These are phyloP conservation scores for Dryas octopetala DNA, from an alignment of 306 rosid species.

Conservation along the genomic window DNA sequence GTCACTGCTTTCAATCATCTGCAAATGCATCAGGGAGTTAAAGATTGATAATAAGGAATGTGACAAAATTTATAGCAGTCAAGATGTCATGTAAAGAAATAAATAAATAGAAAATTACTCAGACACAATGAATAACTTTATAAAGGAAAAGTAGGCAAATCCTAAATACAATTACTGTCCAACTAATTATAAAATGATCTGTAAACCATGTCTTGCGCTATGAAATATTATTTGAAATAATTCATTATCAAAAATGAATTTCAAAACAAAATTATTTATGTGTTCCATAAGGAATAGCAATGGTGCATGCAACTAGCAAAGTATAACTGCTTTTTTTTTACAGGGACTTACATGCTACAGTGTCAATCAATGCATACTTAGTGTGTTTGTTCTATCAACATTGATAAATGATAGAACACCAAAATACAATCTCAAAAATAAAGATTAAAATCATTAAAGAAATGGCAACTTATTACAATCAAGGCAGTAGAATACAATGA, in stretches of 20 bases:
- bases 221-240: not conserved
- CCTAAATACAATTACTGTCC: not conserved
- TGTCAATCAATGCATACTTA: not conserved
- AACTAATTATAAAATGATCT: not conserved
- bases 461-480: not conserved
- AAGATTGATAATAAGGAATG: constrained; percentile 3
- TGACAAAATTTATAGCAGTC: not conserved
- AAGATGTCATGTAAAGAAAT: constrained; percentile 7
- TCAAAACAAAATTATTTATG: not conserved
- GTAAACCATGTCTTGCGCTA: not conserved
- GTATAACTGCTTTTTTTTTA: not conserved
- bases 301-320: not conserved
- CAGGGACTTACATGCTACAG: not conserved
- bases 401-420: not conserved
- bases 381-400: not conserved
- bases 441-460: not conserved
- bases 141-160: not conserved
- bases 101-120: constrained; percentile 7
- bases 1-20: constrained; percentile 99
- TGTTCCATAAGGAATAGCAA: not conserved
- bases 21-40: constrained; percentile 41
- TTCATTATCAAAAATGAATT: not conserved
- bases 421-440: not conserved
- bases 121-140: not conserved
- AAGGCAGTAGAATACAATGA: not conserved